Conservation (phyloP, 2,329 filamentous ascomycete genomes). For the Epichloe brachyelytri region DNA sequence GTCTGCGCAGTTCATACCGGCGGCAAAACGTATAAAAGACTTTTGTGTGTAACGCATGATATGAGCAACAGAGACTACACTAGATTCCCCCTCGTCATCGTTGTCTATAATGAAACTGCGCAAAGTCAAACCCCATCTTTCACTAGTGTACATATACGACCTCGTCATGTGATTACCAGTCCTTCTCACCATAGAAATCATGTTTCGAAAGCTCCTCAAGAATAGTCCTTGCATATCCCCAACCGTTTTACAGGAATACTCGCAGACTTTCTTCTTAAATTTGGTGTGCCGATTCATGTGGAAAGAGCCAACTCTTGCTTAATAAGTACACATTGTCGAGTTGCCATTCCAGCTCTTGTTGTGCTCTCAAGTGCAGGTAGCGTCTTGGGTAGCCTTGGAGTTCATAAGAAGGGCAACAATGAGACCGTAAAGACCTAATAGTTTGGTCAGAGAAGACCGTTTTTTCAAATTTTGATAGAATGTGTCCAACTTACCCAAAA, state of each 20-base stretch:
- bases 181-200: slow-evolving; percentile 2
- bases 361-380: slow-evolving; percentile 32
- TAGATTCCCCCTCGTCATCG: slow-evolving; percentile 28
- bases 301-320: slow-evolving; percentile 13
- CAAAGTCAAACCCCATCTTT: slow-evolving; percentile 29
- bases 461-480: not conserved
- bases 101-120: slow-evolving; percentile 35
- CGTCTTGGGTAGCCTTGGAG: slow-evolving; percentile 66
- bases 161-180: slow-evolving; percentile 5
- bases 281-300: slow-evolving; percentile 11
- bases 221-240: slow-evolving; percentile 3
- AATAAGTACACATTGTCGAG: slow-evolving; percentile 25
- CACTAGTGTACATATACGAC: slow-evolving; percentile 39
- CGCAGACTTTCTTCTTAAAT: slow-evolving; percentile 12
- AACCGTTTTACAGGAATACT: slow-evolving; percentile 7
- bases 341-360: slow-evolving; percentile 11
- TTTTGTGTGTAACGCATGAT: slow-evolving; percentile 10
- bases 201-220: not conserved
- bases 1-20: not conserved
- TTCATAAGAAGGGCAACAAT: slow-evolving; percentile 99
- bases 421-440: slow-evolving; percentile 86
- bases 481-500: slow-evolving; percentile 59
- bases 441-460: slow-evolving; percentile 12
- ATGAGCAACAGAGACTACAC: slow-evolving; percentile 26
- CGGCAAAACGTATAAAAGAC: not conserved